A percentile compares a stretch with the other conserved stretches of the same genome.
phyloP scores from a whole-genome alignment of 2,329 filamentous ascomycete species.

The Rhynchosporium secalis region DNA sequence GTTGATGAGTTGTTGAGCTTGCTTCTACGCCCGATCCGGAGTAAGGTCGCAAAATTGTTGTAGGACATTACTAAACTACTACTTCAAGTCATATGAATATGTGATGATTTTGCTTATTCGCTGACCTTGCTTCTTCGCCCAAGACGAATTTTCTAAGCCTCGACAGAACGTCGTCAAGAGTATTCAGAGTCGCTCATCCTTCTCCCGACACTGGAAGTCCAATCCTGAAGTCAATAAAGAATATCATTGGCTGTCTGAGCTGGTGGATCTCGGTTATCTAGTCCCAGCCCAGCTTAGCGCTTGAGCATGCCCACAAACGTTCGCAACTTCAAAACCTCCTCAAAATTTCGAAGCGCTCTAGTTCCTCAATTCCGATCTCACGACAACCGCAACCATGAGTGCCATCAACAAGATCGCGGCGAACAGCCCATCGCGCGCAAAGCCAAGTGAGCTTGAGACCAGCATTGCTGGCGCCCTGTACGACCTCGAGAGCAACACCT shows the following conservation, averaged over 20 bases:
- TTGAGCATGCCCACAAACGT: constrained; percentile 1
- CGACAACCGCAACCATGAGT: constrained; percentile 56
- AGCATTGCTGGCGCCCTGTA: constrained; percentile 95
- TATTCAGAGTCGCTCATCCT: not conserved
- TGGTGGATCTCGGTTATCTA: not conserved
- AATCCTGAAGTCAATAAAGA: not conserved
- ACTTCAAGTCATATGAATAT: too few relatives aligned
- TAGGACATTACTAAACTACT: too few relatives aligned
- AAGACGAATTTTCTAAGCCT: too few relatives aligned
- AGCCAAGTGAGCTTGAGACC: constrained; percentile 96
- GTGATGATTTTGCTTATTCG: too few relatives aligned
- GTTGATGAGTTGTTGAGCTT: too few relatives aligned
- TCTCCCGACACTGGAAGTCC: not conserved
- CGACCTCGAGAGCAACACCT: constrained; percentile 99
- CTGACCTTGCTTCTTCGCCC: too few relatives aligned
- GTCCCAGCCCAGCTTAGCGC: not conserved
- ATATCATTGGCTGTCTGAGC: not conserved
- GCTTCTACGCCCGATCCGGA: too few relatives aligned
- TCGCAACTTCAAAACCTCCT: not conserved
- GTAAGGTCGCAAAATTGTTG: too few relatives aligned
- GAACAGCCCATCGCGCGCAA: constrained; percentile 95
- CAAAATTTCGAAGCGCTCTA: constrained; percentile 13
- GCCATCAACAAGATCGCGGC: constrained; percentile 96
- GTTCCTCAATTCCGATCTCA: constrained; percentile 2
- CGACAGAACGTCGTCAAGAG: too few relatives aligned